These are phyloP conservation scores for Aegilops sharonensis DNA, from an alignment of 176 grass and related monocot species.

Conservation along the genomic window DNA sequence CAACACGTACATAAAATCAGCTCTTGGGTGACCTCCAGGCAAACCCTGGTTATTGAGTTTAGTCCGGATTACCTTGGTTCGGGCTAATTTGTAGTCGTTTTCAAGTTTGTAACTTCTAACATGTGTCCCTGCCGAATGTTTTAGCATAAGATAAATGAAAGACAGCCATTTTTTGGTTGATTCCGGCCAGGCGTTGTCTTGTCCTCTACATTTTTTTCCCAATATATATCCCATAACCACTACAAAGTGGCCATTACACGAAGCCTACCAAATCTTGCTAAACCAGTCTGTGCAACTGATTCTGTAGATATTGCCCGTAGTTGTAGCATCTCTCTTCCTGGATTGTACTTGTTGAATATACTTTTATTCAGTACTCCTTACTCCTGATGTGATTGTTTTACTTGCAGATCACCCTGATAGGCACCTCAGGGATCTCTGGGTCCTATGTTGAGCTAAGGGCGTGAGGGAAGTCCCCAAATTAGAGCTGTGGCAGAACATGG, in stretches of 20 bases:
- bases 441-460: conserved; percentile 91
- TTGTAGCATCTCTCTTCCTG: no score
- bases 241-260: neutral
- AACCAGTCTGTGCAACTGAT: no score
- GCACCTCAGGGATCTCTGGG: conserved; percentile 93
- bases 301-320: no score
- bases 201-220: neutral
- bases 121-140: neutral
- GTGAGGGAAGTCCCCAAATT: conserved; percentile 35
- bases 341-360: neutral
- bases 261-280: neutral
- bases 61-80: neutral
- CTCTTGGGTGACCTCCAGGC: neutral
- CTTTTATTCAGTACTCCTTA: neutral
- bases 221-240: neutral
- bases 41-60: neutral
- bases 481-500: neutral
- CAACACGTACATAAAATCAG: neutral
- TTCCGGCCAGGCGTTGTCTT: neutral
- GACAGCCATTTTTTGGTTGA: neutral
- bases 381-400: neutral
- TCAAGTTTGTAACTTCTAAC: neutral
- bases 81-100: neutral
- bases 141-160: neutral
- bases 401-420: conserved; percentile 78